Evolutionary conservation across 129 eudicot genomes (phyloP), one percentile per base, ranked within the genome.

Genomic region (Calendula officinalis): DNA sequence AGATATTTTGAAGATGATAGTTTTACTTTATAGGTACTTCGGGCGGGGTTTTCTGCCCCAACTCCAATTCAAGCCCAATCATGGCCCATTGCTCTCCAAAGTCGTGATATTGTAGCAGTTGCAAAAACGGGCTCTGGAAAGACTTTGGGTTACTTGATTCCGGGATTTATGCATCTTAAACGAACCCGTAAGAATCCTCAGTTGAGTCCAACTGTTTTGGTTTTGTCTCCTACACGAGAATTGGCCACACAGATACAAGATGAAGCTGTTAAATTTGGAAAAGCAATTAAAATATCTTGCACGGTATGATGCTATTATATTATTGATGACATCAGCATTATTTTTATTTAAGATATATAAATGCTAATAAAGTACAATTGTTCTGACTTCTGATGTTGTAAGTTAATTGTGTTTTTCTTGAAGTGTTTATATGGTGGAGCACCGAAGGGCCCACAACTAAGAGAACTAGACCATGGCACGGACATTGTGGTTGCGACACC

Each of bases 341-440:
- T 22, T 22, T 22, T 22, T 22, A 1, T 22, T 22, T 22, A 22
- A 22, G 30, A 22, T 22, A 22, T 2, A 30, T 51, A 9, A 41
- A 8, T 30, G 52, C 6, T 42, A 60, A 5, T 41, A 22, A 40
- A 62, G 32, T n/a, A 41, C 7, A 15, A 16, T 13, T 56, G 34
- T 71, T 37, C 45, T 55, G 17, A 57, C 51, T 71, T 37, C 45
- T 55, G 17, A 57, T 62, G 16, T 41, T 61, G 41, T 36, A 36
- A 64, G 38, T 3, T 55, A 30, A 46, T 46, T 47, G 33, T 27
- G 17, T 35, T 56, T 5, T 69, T 39, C 6, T 55, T 73, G 51
- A 40, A 91, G 98, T 91, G 98, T 85, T 79, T 91, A 65, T 92
- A 92, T 77, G 98, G 98, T 66, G 98, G 96, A 76, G 98, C 98